phyloP scores from a whole-genome alignment of 805 yeast species.

The Metschnikowia sp. region DNA sequence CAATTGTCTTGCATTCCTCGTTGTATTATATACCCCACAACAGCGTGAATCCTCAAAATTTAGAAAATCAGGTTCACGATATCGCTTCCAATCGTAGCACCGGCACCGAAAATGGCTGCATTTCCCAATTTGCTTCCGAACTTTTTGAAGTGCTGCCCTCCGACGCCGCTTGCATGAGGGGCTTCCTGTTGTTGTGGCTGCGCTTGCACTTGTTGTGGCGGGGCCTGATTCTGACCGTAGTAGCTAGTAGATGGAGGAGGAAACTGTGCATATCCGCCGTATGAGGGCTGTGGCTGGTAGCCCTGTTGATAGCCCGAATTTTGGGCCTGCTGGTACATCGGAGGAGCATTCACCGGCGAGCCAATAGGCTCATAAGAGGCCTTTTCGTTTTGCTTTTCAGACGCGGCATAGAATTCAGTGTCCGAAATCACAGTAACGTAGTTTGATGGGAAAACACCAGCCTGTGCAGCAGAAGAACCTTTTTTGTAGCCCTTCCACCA shows the following conservation, averaged over 20 bases:
- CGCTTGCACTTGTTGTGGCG: conserved; percentile 24
- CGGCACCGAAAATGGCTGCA: conserved; percentile 95
- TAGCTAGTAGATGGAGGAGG: conserved; percentile 51
- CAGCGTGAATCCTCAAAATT: background rate
- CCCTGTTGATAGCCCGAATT: conserved; percentile 10
- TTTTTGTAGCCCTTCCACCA: conserved; percentile 82
- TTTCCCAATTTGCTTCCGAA: conserved; percentile 82
- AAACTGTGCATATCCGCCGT: conserved; percentile 40
- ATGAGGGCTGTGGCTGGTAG: conserved; percentile 9
- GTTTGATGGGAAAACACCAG: conserved; percentile 88
- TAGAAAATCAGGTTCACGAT: conserved; percentile 70
- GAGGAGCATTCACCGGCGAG: conserved; percentile 2
- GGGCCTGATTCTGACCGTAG: conserved; percentile 33
- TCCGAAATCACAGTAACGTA: conserved; percentile 55
- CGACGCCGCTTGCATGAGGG: background rate
- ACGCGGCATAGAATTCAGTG: conserved; percentile 27
- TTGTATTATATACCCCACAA: background rate
- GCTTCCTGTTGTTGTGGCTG: conserved; percentile 19
- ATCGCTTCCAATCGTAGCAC: conserved; percentile 88
- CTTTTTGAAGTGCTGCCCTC: conserved; percentile 45
- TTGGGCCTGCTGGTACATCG: conserved; percentile 17
- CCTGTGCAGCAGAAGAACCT: conserved; percentile 37
- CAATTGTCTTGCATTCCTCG: background rate
- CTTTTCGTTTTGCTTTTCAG: conserved; percentile 15
- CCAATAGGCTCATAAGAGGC: conserved; percentile 1